Conservation (phyloP, 2,329 filamentous ascomycete genomes). For the Aureobasidium namibiae region DNA sequence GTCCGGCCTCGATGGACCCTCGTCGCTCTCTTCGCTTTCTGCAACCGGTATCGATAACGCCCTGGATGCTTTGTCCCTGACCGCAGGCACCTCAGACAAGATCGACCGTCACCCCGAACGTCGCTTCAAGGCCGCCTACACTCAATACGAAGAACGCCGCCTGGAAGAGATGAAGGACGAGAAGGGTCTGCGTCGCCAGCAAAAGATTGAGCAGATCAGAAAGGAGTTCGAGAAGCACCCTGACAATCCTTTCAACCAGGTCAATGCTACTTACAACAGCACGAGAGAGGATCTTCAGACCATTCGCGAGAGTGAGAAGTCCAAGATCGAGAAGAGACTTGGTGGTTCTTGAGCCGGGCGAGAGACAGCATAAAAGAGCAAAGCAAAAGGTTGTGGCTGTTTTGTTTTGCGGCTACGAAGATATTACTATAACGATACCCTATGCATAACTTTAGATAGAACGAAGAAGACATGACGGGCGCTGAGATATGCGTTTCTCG, state of each 20-base stretch:
- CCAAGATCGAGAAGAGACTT: constrained; percentile 66
- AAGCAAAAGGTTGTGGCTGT: not conserved
- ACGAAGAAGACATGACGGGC: not conserved
- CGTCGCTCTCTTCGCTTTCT: constrained; percentile 55
- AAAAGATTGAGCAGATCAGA: constrained; percentile 72
- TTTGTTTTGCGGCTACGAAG: not conserved
- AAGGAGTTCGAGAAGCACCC: constrained; percentile 94
- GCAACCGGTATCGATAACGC: constrained; percentile 90
- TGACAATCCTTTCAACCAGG: constrained; percentile 94
- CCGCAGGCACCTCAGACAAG: constrained; percentile 51
- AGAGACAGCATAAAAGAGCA: not conserved
- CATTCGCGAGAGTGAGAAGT: constrained; percentile 57
- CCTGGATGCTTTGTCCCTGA: constrained; percentile 73
- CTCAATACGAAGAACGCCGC: constrained; percentile 71
- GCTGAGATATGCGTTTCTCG: not conserved
- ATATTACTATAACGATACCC: not conserved
- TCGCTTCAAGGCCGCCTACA: constrained; percentile 77
- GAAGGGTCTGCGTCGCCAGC: constrained; percentile 70
- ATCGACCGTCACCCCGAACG: constrained; percentile 84
- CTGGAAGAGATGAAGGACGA: constrained; percentile 80
- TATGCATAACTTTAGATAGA: constrained; percentile 4
- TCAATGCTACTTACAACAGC: constrained; percentile 61
- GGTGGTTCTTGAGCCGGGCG: constrained; percentile 21
- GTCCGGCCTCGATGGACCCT: constrained; percentile 58
- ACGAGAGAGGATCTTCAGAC: constrained; percentile 66